Conservation (phyloP, 352 stramenopile genomes). For the Phytophthora crassamura region DNA sequence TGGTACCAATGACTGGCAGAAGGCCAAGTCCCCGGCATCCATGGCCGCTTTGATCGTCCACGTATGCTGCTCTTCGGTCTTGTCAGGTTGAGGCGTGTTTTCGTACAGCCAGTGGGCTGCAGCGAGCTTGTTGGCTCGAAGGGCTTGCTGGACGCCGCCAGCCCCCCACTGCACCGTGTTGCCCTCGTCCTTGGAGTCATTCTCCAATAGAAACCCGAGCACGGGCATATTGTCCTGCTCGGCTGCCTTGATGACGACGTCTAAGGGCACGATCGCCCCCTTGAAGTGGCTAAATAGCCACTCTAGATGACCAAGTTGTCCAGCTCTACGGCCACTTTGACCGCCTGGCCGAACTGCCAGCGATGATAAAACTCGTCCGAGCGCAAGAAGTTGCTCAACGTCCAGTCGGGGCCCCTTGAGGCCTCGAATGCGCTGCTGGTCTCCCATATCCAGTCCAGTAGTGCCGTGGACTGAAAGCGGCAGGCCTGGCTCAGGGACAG, state of each 20-base stretch:
- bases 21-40: not conserved
- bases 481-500: constrained; percentile 7
- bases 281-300: constrained; percentile 6
- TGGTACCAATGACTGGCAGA: not conserved
- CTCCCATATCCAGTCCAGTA: constrained; percentile 5
- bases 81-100: not conserved
- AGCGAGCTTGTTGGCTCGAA: not conserved
- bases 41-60: not conserved
- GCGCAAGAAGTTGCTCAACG: not conserved
- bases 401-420: not conserved
- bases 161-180: not conserved
- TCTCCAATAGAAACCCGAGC: not conserved
- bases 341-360: constrained; percentile 4
- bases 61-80: not conserved
- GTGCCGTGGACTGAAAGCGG: not conserved
- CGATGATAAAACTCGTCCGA: constrained; percentile 2
- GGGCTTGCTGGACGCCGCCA: not conserved
- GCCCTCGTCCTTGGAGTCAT: not conserved
- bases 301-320: not conserved
- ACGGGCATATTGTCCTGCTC: not conserved
- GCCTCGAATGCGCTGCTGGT: not conserved
- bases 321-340: not conserved
- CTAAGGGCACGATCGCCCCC: not conserved
- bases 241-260: not conserved
- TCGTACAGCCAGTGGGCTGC: not conserved